Conservation (phyloP, 768 basidiomycete species). For the Leccinum variicolor region DNA sequence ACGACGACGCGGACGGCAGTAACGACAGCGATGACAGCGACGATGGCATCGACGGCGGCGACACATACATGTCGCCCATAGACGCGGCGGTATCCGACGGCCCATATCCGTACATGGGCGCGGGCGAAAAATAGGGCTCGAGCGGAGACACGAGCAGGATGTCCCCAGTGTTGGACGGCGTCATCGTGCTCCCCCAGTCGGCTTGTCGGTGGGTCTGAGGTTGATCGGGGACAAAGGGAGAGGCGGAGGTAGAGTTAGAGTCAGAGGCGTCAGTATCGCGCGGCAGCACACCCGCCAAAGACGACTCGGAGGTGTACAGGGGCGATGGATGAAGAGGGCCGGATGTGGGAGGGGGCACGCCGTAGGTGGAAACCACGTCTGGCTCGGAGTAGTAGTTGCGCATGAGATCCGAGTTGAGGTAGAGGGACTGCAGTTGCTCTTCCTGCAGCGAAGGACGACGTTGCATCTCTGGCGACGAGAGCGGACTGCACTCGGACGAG, state of each 20-base stretch:
- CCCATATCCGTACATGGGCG: slow-evolving; percentile 15
- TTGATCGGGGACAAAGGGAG: slow-evolving; percentile 10
- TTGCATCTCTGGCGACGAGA: slow-evolving; percentile 11
- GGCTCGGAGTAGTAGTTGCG: slow-evolving; percentile 17
- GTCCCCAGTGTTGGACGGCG: slow-evolving; percentile 4
- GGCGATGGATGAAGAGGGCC: slow-evolving; percentile 9
- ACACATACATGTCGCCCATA: slow-evolving; percentile 12
- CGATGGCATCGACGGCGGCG: background rate
- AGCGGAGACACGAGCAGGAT: slow-evolving; percentile 15
- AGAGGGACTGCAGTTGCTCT: slow-evolving; percentile 20
- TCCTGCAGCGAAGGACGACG: slow-evolving; percentile 19
- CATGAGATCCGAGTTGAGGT: slow-evolving; percentile 23
- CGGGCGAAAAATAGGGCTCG: slow-evolving; percentile 12
- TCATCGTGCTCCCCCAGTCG: slow-evolving; percentile 12
- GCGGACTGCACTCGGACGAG: slow-evolving; percentile 12
- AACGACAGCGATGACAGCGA: background rate
- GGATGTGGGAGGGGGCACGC: background rate
- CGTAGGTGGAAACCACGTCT: slow-evolving; percentile 11
- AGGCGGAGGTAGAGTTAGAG: background rate
- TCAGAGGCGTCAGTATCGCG: slow-evolving; percentile 5
- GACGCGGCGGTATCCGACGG: slow-evolving; percentile 19
- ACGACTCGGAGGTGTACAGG: slow-evolving; percentile 18
- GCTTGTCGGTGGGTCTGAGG: background rate
- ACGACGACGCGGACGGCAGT: slow-evolving; percentile 7
- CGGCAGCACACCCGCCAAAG: background rate